Conservation (phyloP, 1,284 basidiomycete genomes). For the Cystobasidium sp. region DNA sequence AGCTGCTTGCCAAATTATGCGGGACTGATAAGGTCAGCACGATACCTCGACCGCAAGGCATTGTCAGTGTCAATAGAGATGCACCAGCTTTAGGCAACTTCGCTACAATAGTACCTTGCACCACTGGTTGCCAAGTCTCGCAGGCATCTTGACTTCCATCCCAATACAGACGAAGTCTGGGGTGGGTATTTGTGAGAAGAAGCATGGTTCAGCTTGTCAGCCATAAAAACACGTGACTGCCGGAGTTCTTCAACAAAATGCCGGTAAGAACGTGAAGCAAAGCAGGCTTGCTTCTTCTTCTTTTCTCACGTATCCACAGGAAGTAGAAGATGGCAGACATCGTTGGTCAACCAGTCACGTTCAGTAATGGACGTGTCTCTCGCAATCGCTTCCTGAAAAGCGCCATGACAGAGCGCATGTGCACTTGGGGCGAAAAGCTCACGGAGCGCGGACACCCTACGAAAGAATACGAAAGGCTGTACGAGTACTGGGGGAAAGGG, state of each 20-base stretch:
- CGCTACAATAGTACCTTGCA: slow-evolving; percentile 1
- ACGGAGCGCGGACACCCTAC: slow-evolving; percentile 52
- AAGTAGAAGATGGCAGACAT: slow-evolving; percentile 27
- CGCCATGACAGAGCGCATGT: slow-evolving; percentile 57
- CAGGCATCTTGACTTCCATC: too few species aligned
- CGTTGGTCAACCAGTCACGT: slow-evolving; percentile 48
- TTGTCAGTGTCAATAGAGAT: slow-evolving; percentile 1
- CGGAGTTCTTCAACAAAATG: too few species aligned
- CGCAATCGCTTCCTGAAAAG: slow-evolving; percentile 51
- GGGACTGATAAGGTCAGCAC: background rate
- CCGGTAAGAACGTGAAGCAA: too few species aligned
- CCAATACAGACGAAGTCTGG: too few species aligned
- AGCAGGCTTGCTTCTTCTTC: background rate
- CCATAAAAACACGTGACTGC: too few species aligned
- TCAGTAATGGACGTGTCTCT: slow-evolving; percentile 48
- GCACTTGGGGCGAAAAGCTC: slow-evolving; percentile 52
- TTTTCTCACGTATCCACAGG: background rate
- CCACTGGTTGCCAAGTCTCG: too few species aligned
- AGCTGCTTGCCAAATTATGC: background rate
- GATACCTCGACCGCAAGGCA: slow-evolving; percentile 10
- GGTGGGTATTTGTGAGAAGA: too few species aligned
- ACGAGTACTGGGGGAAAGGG: slow-evolving; percentile 56
- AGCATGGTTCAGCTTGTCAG: too few species aligned
- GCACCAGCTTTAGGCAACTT: background rate
- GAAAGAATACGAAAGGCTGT: slow-evolving; percentile 53